phyloP scores from a whole-genome alignment of 768 basidiomycete species.

The Vararia minispora region DNA sequence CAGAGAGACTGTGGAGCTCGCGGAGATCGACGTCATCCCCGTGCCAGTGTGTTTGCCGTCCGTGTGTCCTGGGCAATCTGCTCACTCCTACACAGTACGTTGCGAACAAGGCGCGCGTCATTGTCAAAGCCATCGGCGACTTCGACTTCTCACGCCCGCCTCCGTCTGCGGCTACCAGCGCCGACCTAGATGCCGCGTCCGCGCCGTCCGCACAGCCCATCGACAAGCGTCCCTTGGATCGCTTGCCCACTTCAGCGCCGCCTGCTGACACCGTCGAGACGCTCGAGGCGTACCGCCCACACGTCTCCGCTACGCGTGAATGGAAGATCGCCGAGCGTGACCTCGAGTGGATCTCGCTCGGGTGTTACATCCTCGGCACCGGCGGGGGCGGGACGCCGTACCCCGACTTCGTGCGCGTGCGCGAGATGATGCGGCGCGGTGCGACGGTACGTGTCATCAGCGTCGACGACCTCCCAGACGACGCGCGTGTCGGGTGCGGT shows the following conservation, averaged over 20 bases:
- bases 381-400: conserved; percentile 56
- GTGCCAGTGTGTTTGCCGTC: conserved; percentile 25
- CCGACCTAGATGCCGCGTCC: not conserved
- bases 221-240: too few species aligned
- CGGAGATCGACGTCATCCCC: conserved; percentile 46
- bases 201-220: too few species aligned
- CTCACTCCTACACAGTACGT: conserved; percentile 25
- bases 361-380: conserved; percentile 50
- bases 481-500: conserved; percentile 30
- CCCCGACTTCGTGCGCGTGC: conserved; percentile 35
- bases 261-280: too few species aligned
- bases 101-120: conserved; percentile 38
- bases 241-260: too few species aligned
- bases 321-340: conserved; percentile 38
- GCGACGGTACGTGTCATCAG: conserved; percentile 34
- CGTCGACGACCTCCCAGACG: conserved; percentile 28
- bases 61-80: not conserved
- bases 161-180: not conserved
- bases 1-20: conserved; percentile 31
- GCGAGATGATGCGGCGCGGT: conserved; percentile 43
- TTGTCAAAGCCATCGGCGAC: conserved; percentile 53
- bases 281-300: conserved; percentile 17
- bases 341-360: conserved; percentile 49
- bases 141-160: conserved; percentile 16
- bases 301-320: conserved; percentile 24